A percentile compares a stretch with the other conserved stretches of the same genome.
phyloP scores from a whole-genome alignment of 352 stramenopile species.

The Pilasporangium apinafurcum region DNA sequence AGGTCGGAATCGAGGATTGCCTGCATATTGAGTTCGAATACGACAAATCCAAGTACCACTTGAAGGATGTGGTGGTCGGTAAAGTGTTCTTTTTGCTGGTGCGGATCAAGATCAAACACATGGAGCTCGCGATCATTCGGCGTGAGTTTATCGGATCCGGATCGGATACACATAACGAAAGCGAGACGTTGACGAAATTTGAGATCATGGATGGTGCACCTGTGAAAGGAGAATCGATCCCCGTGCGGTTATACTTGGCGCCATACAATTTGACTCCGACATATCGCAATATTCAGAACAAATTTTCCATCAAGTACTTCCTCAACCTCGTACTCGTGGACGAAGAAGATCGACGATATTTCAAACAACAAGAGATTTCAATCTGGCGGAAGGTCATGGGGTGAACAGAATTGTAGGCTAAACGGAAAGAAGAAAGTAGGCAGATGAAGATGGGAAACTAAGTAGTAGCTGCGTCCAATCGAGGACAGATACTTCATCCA shows the following conservation, averaged over 20 bases:
- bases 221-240: constrained; percentile 95
- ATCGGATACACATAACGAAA: constrained; percentile 88
- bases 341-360: constrained; percentile 98
- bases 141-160: constrained; percentile 88
- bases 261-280: constrained; percentile 88
- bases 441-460: constrained; percentile 6
- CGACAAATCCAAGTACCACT: constrained; percentile 91
- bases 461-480: too few species aligned
- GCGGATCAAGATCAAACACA: constrained; percentile 99
- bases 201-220: constrained; percentile 99
- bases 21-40: constrained; percentile 99
- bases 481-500: too few species aligned
- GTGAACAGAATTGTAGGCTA: constrained; percentile 11
- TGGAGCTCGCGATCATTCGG: constrained; percentile 97
- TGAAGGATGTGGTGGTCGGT: constrained; percentile 95
- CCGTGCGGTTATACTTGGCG: constrained; percentile 93
- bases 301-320: constrained; percentile 95
- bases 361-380: constrained; percentile 99
- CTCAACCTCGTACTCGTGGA: constrained; percentile 99
- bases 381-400: constrained; percentile 86
- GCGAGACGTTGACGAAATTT: constrained; percentile 96
- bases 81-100: constrained; percentile 98
- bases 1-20: constrained; percentile 99
- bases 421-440: constrained; percentile 3
- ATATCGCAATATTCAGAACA: constrained; percentile 86